A percentile compares a stretch with the other conserved stretches of the same genome.
Conservation (phyloP, 2,329 filamentous ascomycete species). For the Scolecobasidium constrictum region DNA sequence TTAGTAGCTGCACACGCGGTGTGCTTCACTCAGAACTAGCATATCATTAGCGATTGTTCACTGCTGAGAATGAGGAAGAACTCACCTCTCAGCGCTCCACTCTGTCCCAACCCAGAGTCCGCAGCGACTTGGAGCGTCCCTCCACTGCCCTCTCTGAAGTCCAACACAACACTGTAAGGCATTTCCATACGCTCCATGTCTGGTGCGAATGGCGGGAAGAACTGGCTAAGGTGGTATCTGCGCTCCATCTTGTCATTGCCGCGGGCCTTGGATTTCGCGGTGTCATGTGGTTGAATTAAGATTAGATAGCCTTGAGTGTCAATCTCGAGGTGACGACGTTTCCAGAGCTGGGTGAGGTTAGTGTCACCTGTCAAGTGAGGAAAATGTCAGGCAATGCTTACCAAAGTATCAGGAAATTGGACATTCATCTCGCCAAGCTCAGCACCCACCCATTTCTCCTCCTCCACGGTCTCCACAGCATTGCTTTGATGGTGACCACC, state of each 20-base stretch:
- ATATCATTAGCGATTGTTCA: too few relatives aligned
- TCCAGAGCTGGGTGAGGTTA: constrained; percentile 56
- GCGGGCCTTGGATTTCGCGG: neutral
- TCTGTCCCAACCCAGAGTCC: constrained; percentile 44
- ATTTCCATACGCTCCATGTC: constrained; percentile 90
- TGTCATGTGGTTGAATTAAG: constrained; percentile 42
- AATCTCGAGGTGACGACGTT: constrained; percentile 77
- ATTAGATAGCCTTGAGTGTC: constrained; percentile 77
- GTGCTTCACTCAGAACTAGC: neutral
- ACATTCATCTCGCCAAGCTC: constrained; percentile 88
- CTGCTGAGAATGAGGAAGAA: too few relatives aligned
- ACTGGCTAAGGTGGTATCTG: constrained; percentile 78
- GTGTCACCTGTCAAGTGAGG: neutral
- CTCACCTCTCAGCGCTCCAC: constrained; percentile 40
- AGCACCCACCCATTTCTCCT: constrained; percentile 43
- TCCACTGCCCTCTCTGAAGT: constrained; percentile 44
- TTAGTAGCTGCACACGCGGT: constrained; percentile 1
- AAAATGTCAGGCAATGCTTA: constrained; percentile 20
- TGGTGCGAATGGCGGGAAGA: constrained; percentile 66
- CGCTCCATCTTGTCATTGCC: constrained; percentile 45
- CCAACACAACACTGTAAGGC: constrained; percentile 67
- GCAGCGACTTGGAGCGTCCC: constrained; percentile 53
- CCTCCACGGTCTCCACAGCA: constrained; percentile 18
- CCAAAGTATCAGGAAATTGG: constrained; percentile 87
- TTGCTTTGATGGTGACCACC: too few relatives aligned